These are phyloP conservation scores for Russula compacta DNA, from an alignment of 768 basidiomycete species.

Conservation along the genomic window DNA sequence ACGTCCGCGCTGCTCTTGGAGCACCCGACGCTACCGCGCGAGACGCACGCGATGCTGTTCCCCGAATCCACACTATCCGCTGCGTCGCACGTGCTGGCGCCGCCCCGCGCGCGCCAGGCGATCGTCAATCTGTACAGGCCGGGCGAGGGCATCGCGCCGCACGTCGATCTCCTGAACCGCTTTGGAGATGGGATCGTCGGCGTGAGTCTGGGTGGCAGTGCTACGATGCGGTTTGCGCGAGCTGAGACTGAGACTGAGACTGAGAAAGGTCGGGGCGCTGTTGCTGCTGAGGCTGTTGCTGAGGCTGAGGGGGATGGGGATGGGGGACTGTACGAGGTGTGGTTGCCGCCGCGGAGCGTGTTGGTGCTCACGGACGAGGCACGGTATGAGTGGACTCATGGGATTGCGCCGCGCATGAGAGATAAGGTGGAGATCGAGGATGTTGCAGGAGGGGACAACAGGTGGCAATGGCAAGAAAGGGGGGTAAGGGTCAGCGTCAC, in stretches of 20 bases:
- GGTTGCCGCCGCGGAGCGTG: conserved; percentile 68
- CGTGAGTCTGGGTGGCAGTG: conserved; percentile 71
- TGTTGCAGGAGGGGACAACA: background rate
- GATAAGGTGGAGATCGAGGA: conserved; percentile 46
- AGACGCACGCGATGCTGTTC: conserved; percentile 51
- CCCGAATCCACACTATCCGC: conserved; percentile 29
- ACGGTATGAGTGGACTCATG: conserved; percentile 83
- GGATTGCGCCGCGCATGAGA: conserved; percentile 53
- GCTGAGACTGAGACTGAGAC: background rate
- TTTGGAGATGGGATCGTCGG: conserved; percentile 89
- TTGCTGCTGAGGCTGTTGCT: too few species aligned
- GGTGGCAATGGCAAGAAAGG: conserved; percentile 39
- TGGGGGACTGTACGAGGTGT: conserved; percentile 40
- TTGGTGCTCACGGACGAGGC: conserved; percentile 74
- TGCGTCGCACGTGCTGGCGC: too few species aligned
- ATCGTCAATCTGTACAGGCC: conserved; percentile 87
- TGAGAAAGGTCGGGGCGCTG: too few species aligned
- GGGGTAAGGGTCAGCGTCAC: conserved; percentile 69
- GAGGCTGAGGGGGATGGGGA: background rate
- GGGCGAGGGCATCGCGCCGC: conserved; percentile 82
- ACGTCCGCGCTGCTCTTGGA: conserved; percentile 43
- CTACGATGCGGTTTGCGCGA: conserved; percentile 63
- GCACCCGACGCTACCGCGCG: conserved; percentile 36
- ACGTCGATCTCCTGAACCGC: conserved; percentile 76
- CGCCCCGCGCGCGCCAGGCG: conserved; percentile 59